These are phyloP conservation scores for Trichoderma guizhouense DNA, from an alignment of 2,329 filamentous ascomycete genomes.

Conservation along the genomic window DNA sequence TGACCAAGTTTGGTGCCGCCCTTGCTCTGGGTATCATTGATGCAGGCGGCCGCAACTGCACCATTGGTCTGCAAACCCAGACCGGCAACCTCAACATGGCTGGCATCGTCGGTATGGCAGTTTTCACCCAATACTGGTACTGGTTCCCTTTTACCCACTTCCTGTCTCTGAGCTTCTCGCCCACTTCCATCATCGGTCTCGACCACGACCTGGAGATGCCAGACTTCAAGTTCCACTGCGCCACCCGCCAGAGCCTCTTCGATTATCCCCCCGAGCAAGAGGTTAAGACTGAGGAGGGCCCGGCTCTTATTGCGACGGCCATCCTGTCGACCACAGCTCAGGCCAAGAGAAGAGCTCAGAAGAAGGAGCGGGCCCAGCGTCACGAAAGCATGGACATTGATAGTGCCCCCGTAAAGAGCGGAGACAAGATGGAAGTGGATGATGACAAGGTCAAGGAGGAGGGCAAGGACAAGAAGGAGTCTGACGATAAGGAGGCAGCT, in stretches of 20 bases:
- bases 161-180: slow-evolving; percentile 92
- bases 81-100: slow-evolving; percentile 99
- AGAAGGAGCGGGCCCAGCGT: slow-evolving; percentile 86
- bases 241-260: slow-evolving; percentile 90
- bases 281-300: slow-evolving; percentile 89
- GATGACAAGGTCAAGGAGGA: slow-evolving; percentile 59
- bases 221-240: slow-evolving; percentile 92
- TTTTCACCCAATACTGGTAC: slow-evolving; percentile 99
- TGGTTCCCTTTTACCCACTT: slow-evolving; percentile 99
- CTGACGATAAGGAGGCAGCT: slow-evolving; percentile 58
- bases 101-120: slow-evolving; percentile 93
- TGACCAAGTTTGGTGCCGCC: slow-evolving; percentile 97
- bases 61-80: slow-evolving; percentile 94
- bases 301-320: slow-evolving; percentile 90
- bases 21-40: slow-evolving; percentile 96
- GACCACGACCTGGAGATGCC: slow-evolving; percentile 93
- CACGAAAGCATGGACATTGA: slow-evolving; percentile 96
- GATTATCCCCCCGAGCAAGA: slow-evolving; percentile 98
- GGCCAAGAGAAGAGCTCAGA: slow-evolving; percentile 89
- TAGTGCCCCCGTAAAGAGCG: slow-evolving; percentile 57
- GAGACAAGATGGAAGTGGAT: slow-evolving; percentile 87
- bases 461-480: slow-evolving; percentile 54
- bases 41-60: slow-evolving; percentile 96
- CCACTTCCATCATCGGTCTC: slow-evolving; percentile 90
- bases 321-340: slow-evolving; percentile 95